These are phyloP conservation scores for Talaromyces liani DNA, from an alignment of 495 filamentous ascomycete genomes.

Conservation along the genomic window DNA sequence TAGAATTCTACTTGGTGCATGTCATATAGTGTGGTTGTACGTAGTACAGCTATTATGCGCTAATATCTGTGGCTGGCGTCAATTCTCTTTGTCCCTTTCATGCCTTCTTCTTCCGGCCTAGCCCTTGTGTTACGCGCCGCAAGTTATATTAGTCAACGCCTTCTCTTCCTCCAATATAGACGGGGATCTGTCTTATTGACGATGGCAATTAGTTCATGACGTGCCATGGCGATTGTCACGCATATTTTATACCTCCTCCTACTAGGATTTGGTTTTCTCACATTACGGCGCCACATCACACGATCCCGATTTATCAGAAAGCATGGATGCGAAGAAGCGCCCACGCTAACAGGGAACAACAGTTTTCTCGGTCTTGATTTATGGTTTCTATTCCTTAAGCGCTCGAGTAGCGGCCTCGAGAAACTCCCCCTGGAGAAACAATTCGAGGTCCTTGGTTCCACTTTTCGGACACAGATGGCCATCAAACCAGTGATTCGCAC, in stretches of 20 bases:
- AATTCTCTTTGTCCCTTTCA: background rate
- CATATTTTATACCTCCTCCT: background rate
- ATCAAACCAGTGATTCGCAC: conserved; percentile 31
- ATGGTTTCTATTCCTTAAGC: background rate
- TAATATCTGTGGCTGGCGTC: background rate
- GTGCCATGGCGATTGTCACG: background rate
- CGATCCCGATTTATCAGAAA: background rate
- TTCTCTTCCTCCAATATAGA: background rate
- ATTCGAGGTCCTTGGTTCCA: conserved; percentile 4
- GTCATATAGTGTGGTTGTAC: background rate
- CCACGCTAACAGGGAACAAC: background rate
- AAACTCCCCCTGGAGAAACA: conserved; percentile 4
- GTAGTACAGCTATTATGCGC: background rate
- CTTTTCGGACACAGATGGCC: conserved; percentile 1
- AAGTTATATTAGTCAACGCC: background rate
- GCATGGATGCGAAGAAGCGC: conserved; percentile 1
- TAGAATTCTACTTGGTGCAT: background rate
- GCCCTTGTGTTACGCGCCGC: background rate
- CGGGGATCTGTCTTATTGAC: background rate
- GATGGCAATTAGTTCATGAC: background rate
- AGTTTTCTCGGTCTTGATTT: background rate
- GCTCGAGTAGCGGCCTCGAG: background rate
- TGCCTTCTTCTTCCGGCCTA: background rate
- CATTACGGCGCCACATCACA: background rate
- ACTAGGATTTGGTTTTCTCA: background rate